Evolutionary conservation across 2,329 filamentous ascomycete species (phyloP).

Genomic region (Monilinia laxa): DNA sequence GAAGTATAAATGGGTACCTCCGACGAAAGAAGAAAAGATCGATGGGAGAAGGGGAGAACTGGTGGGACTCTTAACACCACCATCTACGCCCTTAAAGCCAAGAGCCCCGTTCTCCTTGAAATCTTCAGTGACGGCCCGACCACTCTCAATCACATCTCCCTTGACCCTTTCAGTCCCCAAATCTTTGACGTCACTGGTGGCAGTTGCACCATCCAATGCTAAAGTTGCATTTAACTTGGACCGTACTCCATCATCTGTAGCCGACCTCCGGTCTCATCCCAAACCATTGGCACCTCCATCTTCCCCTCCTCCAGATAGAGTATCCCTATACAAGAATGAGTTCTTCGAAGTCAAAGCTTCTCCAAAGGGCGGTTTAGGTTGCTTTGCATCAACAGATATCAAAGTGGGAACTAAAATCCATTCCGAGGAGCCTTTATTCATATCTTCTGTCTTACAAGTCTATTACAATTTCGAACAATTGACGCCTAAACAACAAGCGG

Average conservation of each 20-base stretch:
- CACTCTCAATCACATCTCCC: neutral
- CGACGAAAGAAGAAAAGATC: neutral
- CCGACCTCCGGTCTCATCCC: neutral
- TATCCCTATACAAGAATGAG: slow-evolving; percentile 30
- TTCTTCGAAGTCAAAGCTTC: slow-evolving; percentile 37
- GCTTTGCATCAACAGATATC: slow-evolving; percentile 37
- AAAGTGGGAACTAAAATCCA: slow-evolving; percentile 32
- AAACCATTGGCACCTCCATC: neutral
- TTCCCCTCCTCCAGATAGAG: slow-evolving; percentile 1
- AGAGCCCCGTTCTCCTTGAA: neutral
- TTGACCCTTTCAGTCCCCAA: neutral
- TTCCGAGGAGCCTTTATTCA: slow-evolving; percentile 35
- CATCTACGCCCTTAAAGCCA: slow-evolving; percentile 7
- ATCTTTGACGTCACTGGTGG: neutral
- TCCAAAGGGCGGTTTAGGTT: slow-evolving; percentile 36
- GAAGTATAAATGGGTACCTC: neutral
- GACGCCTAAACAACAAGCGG: slow-evolving; percentile 26
- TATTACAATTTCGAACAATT: slow-evolving; percentile 31
- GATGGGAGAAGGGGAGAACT: neutral
- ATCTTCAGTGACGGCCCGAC: neutral
- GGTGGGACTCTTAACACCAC: neutral
- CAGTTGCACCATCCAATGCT: neutral
- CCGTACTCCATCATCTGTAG: neutral
- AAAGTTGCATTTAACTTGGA: neutral
- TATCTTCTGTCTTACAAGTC: slow-evolving; percentile 24